Percentiles rank a stretch among this genome's conserved stretches.
phyloP scores from a whole-genome alignment of 2,329 filamentous ascomycete genomes.

The Alternaria sp. region DNA sequence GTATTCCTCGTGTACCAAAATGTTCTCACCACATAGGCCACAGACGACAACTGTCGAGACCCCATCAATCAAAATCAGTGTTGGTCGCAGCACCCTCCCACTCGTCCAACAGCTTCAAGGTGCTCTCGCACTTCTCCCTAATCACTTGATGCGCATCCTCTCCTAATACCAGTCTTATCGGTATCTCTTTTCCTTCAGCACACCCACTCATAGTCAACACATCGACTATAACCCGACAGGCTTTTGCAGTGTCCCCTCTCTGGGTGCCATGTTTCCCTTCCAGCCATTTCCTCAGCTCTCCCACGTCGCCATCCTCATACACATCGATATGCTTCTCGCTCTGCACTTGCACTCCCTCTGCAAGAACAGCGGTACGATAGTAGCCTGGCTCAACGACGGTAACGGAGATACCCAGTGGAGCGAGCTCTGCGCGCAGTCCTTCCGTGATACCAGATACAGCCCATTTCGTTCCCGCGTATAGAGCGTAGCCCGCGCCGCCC shows the following conservation, averaged over 20 bases:
- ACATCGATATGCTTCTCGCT: constrained; percentile 27
- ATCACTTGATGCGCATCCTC: constrained; percentile 10
- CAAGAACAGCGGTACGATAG: constrained; percentile 59
- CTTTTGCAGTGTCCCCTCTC: constrained; percentile 63
- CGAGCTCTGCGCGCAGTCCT: constrained; percentile 52
- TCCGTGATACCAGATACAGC: constrained; percentile 54
- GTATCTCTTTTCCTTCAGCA: constrained; percentile 58
- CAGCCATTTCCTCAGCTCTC: constrained; percentile 40
- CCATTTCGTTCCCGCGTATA: constrained; percentile 58
- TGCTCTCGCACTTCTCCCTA: constrained; percentile 27
- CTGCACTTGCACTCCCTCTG: constrained; percentile 24
- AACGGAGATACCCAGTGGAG: constrained; percentile 53
- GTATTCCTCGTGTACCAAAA: background rate
- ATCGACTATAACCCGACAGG: constrained; percentile 60
- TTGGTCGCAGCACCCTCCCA: constrained; percentile 42
- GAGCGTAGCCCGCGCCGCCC: constrained; percentile 48
- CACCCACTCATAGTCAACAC: constrained; percentile 59
- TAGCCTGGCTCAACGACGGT: constrained; percentile 58
- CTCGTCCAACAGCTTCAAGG: constrained; percentile 32
- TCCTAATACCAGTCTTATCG: constrained; percentile 62
- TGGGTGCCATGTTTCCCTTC: constrained; percentile 55
- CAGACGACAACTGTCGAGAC: background rate
- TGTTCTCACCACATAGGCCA: background rate
- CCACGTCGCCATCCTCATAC: constrained; percentile 47
- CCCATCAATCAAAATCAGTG: constrained; percentile 21